Conservation (phyloP, 169 alveolate species). For the Plasmodium chabaudi region DNA sequence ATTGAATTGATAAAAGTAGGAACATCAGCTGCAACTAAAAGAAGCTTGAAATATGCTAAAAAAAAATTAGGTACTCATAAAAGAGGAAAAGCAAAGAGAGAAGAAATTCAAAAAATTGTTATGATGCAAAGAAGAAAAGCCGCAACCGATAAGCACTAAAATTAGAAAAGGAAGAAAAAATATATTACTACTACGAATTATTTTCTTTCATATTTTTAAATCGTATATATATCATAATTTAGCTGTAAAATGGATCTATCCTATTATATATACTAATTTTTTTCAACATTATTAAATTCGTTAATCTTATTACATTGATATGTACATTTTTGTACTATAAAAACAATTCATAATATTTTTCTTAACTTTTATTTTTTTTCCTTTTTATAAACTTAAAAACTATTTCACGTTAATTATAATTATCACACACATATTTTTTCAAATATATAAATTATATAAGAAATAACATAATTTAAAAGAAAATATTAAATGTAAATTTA, state of each 20-base stretch:
- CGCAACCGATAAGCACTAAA: slow-evolving; percentile 68
- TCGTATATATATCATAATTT: too few species aligned
- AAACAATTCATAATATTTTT: not conserved
- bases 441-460: too few species aligned
- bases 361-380: not conserved
- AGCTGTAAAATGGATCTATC: too few species aligned
- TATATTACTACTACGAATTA: too few species aligned
- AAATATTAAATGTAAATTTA: too few species aligned
- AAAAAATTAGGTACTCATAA: slow-evolving; percentile 99
- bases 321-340: slow-evolving; percentile 7
- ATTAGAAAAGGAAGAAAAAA: not conserved
- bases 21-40: slow-evolving; percentile 96
- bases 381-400: too few species aligned
- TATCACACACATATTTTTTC: too few species aligned
- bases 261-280: too few species aligned
- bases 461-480: too few species aligned
- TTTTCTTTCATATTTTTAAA: too few species aligned
- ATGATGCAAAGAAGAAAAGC: slow-evolving; percentile 92
- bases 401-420: too few species aligned
- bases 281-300: too few species aligned
- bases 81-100: slow-evolving; percentile 98
- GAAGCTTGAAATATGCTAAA: slow-evolving; percentile 98
- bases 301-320: slow-evolving; percentile 1
- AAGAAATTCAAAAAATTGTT: slow-evolving; percentile 92
- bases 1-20: slow-evolving; percentile 98